Evolutionary conservation across 2,329 filamentous ascomycete genomes (phyloP), one percentile per base, ranked within the genome.

Genomic region (Cadophora malorum): DNA sequence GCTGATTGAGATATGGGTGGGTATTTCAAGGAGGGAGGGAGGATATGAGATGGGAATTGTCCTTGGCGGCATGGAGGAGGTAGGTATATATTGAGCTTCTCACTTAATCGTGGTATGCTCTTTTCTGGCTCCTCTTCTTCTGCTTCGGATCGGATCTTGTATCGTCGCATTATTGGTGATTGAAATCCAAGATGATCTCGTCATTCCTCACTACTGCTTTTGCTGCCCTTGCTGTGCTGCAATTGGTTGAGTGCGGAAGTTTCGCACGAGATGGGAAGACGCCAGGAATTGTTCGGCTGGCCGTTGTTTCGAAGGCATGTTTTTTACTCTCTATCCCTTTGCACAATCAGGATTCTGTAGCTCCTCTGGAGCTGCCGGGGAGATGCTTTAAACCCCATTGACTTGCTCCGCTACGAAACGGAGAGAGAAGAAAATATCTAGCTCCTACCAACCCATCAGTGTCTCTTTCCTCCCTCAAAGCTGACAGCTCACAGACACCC

Each of bases 261-360:
- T 59, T 59, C 28, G 35, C 21, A 41, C 10, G 56, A 45, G 56
- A 59, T 45, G 35, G 12, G 12, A 59, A 9, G 4, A 59, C 56
- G 21, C 56, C 56, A 21, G 56, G 56, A 3, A 59, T 59, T 10
- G 33, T 59, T 21, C 45, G 56, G 10, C 21, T 59, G 38, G 56
- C 56, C 45, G 31, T 59, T 45, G 14, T 23, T 28, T 38, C 56
- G 10, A 59, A 59, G 56, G 56, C 45, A 8, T n/a, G 35, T 45
- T 4, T 16, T 0, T 45, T 28, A 9, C 19, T 5, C 8, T 19
- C 14, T 23, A 12, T 2, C 16, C 23, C 23, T 5, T 47, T 12
- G 19, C 28, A 38, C 2, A 38, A 38, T 4, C 35, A 14, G 2
- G 35, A 38, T 38, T 38, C 3, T 38, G 2, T 3, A 38, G 14